Percentiles rank a stretch among this genome's conserved stretches.
phyloP scores from a whole-genome alignment of 2,329 filamentous ascomycete species.

The Capronia epimyces region DNA sequence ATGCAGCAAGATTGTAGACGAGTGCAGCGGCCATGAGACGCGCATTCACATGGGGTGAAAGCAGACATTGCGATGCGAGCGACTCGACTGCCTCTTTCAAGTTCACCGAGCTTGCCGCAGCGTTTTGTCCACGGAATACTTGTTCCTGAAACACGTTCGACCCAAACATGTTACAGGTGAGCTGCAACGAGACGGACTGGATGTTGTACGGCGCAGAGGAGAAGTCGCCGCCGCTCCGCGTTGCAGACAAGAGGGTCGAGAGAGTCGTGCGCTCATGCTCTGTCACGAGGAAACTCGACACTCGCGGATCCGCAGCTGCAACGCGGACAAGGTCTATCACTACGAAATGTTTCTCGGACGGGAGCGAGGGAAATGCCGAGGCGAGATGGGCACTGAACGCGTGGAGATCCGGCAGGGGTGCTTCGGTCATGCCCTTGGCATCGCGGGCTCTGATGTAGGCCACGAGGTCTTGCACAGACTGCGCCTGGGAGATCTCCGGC shows the following conservation, averaged over 20 bases:
- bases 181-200: constrained; percentile 74
- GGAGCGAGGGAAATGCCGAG: constrained; percentile 51
- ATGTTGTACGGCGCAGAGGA: constrained; percentile 68
- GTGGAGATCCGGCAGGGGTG: constrained; percentile 64
- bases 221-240: constrained; percentile 40
- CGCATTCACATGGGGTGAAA: constrained; percentile 70
- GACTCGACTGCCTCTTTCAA: constrained; percentile 58
- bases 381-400: constrained; percentile 59
- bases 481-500: constrained; percentile 47
- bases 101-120: constrained; percentile 1
- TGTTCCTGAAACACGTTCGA: constrained; percentile 64
- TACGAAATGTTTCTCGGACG: constrained; percentile 65
- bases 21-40: constrained; percentile 77
- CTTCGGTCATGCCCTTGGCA: constrained; percentile 50
- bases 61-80: constrained; percentile 69
- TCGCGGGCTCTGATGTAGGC: constrained; percentile 63
- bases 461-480: constrained; percentile 59
- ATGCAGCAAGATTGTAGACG: constrained; percentile 72
- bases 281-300: constrained; percentile 78
- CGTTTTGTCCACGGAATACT: constrained; percentile 41
- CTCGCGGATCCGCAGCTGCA: constrained; percentile 67
- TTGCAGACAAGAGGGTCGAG: constrained; percentile 47
- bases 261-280: constrained; percentile 63
- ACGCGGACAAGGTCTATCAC: constrained; percentile 80
- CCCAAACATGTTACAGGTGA: constrained; percentile 79